Base-by-base conservation (phyloP, 2,329 filamentous ascomycete genomes). In the Albophoma yamanashiensis region DNA sequence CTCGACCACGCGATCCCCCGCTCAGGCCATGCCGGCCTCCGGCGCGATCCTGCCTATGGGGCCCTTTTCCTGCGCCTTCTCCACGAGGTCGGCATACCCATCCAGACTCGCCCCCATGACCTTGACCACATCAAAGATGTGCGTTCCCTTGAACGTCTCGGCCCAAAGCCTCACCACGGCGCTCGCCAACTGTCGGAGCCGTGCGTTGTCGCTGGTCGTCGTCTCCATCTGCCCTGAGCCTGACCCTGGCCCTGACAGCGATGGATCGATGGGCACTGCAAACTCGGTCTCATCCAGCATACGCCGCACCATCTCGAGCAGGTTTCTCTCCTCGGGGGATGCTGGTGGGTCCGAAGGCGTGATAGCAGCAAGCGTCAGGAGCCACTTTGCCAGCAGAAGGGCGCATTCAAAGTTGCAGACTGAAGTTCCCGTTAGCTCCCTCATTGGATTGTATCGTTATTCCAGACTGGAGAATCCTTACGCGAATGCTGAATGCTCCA, bases 211-310 rank as follows among this genome's bases (percentile, higher is more conserved):
- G 59, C 74, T 79, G 14, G 75, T 71, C 25, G 74, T 73, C 47
- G 76, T 70, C 55, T 82, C 79, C 62, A 74, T 73, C 69, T 63
- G 75, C 63, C 65, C 75, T 68, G 63, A 59, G 9, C 70, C 72
- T 45, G 70, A 69, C 20, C 70, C 70, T 22, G 70, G 71, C 6
- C 74, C 78, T 0, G 78, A 74, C 20, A 84, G 72, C 3, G 81
- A 82, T 3, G 82, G 80, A 57, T 85, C 82, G 52, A 84, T 79
- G 1, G 82, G 81, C 4, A 85, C 81, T 8, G 82, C 82, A 63
- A 85, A 85, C 64, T 85, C 82, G 0, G 83, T 85, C 69, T 86
- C 83, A 64, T 85, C 81, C 14, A 86, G 73, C 77, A 86, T 83
- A 31, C 79, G 77, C 20, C 81, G 77, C 25, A 86, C 74, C 68